Base-by-base conservation (phyloP, 352 stramenopile genomes). In the Phytophthora constricta region DNA sequence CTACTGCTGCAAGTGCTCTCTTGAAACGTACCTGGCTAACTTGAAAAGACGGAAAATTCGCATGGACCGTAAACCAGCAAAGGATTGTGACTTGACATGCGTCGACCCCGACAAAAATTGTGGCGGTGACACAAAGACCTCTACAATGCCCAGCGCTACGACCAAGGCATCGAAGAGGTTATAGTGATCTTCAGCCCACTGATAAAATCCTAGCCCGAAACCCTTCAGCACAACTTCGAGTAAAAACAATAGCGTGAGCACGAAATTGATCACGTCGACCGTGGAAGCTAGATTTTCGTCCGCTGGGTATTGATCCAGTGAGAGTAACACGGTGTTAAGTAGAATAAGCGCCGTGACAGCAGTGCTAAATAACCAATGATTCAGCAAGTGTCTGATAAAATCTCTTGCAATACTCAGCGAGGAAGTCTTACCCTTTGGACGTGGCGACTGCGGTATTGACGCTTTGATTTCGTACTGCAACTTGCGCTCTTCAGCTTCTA, bases 11-110 rank as follows among this genome's bases (percentile, higher is more conserved):
- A 50, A 19, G 39, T 7, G 9, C 25, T 25, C 17, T 37, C 11
- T 33, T n/a, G n/a, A n/a, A n/a, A 39, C 37, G 47, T 51, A 80
- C 64, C 83, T 79, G 5, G 91, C 90, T 34, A 98, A 83, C 61
- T 98, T 98, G 62, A 98, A 96, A 4, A 98, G 60, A 9, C 89
- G 71, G 52, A 98, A 95, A 27, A 97, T 74, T n/a, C 93, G 79
- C 22, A 98, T 70, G 0, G 86, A 96, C 11, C 93, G 74, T n/a
- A 98, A 74, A 1, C 88, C 90, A 1, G 89, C 94, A 34, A 91
- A 84, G 20, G 76, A 79, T 47, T 72, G 2, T 41, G 48, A 25
- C 69, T 77, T 19, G 55, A 56, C 28, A 41, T 55, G 39, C 1
- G 23, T 26, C 5, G 52, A 41, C 5, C 65, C 53, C 0, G 58